phyloP scores from a whole-genome alignment of 805 yeast genomes.

The Candida manassasensis region DNA sequence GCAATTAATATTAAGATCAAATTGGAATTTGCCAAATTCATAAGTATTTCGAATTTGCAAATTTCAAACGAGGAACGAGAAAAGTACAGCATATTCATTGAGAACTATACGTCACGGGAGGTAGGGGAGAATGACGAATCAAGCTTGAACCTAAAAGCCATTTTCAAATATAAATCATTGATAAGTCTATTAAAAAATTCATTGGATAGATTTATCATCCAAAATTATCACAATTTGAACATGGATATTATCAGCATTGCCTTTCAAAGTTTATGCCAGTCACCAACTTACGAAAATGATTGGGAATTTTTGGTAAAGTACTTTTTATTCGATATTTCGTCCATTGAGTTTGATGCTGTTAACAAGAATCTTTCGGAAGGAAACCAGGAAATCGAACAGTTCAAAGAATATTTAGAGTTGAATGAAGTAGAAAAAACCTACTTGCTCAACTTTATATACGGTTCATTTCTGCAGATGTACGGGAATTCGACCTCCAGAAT shows the following conservation, averaged over 20 bases:
- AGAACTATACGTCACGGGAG: slow-evolving; percentile 19
- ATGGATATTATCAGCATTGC: slow-evolving; percentile 10
- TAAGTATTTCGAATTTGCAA: slow-evolving; percentile 41
- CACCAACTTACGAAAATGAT: slow-evolving; percentile 25
- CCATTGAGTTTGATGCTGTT: slow-evolving; percentile 18
- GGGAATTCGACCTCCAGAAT: slow-evolving; percentile 18
- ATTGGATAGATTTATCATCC: neutral
- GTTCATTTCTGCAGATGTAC: slow-evolving; percentile 30
- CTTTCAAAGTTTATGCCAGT: slow-evolving; percentile 29
- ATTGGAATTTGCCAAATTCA: slow-evolving; percentile 52
- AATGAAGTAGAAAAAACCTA: slow-evolving; percentile 15
- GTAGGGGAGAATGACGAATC: slow-evolving; percentile 19
- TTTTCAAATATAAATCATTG: slow-evolving; percentile 18
- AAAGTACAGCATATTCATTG: slow-evolving; percentile 25
- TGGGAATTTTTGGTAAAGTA: slow-evolving; percentile 40
- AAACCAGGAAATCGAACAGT: slow-evolving; percentile 15
- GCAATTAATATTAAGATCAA: slow-evolving; percentile 22
- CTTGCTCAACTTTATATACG: slow-evolving; percentile 38
- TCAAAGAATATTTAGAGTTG: slow-evolving; percentile 28
- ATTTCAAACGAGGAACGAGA: slow-evolving; percentile 33
- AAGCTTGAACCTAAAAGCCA: slow-evolving; percentile 16
- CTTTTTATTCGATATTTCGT: slow-evolving; percentile 41
- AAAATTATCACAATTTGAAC: slow-evolving; percentile 11
- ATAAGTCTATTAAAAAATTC: slow-evolving; percentile 13
- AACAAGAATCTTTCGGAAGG: slow-evolving; percentile 11